Base-by-base conservation (phyloP, 2,329 filamentous ascomycete species). In the Aureobasidium sp. region DNA sequence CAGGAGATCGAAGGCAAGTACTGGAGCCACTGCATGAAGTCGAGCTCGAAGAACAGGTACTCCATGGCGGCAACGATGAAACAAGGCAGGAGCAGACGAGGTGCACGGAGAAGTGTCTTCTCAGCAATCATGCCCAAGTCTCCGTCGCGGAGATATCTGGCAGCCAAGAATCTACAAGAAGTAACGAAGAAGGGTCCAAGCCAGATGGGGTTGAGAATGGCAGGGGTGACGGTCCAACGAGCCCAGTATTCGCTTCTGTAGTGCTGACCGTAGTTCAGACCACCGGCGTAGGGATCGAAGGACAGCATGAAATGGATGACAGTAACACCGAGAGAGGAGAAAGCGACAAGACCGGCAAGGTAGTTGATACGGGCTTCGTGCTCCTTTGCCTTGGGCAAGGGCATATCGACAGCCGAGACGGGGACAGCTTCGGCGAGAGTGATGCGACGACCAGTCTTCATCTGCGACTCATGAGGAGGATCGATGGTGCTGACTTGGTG, bases 151-250 rank as follows among this genome's bases (percentile, higher is more conserved):
- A 80, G 70, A 57, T 78, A 80, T 42, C 71, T 71, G 2, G 73
- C 68, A 11, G 73, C 72, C 36, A 80, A 63, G 66, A 80, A 80
- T 50, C 78, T 75, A 42, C 76, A 76, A 0, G 78, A 78, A 7
- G 76, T 80, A 9, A 77, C 77, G 67, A 80, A 76, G 69, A 80
- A 80, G 27, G 77, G 75, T 25, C 78, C 78, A 13, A 80, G 75
- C 50, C 77, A 79, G 62, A 79, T 72, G 45, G 75, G 75, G 36
- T 79, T 78, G 39, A 79, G 71, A 11, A 79, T 66, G 63, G 76
- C 79, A 1, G 76, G 73, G 0, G 73, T 74, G 25, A 79, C 67
- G 11, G 76, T 75, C 63, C 74, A 75, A 36, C 74, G 72, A 2
- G 75, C 71, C 72, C 74, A 75, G 29, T 67, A 67, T 61, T 79